Base-by-base conservation (phyloP, 179 eudicot genomes). In the Vitellaria paradoxa region DNA sequence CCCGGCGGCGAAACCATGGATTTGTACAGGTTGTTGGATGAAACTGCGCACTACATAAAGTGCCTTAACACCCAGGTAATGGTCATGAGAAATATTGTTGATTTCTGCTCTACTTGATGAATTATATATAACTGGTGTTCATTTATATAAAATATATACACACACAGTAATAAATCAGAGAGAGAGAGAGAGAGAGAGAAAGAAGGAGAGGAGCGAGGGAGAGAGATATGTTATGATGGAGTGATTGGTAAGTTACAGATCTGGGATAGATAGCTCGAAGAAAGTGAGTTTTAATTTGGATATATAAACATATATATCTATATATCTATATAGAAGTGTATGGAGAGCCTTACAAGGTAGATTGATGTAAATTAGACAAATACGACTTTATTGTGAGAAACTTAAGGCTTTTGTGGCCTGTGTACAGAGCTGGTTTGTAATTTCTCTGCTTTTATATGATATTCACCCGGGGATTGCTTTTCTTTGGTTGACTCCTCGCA, bases 1-100 rank as follows among this genome's bases (percentile, higher is more conserved):
- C 98, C 98, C 0, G 98, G 98, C 1, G 95, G 95, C 0, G 88
- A 90, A 64, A 85, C 53, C n/a, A 89, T 93, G 98, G 92, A 87
- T 75, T 21, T 78, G 64, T 78, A 74, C 14, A 81, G 83, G 47
- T 83, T 93, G 82, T 83, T 93, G 79, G 89, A 80, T 73, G 98
- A 93, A 77, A 90, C 98, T 66, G 89, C 93, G 60, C 92, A 92
- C 79, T 93, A 93, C 80, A 83, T 92, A 26, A 84, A 87, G 88
- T 93, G 98, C 76, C 93, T 93, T 59, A 64, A 83, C 46, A 84
- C 86, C 7, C 97, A 93, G 89, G 93, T 93, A 81, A 83, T 88
- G 66, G 93, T 88, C 59, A 93, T 93, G 98, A 85, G 82, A 81
- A 81, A 66, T 77, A 85, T 93, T 80, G 89, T 85, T 73, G 79